A percentile compares a stretch with the other conserved stretches of the same genome.
These are phyloP conservation scores for Metarhizium robertsii DNA, from an alignment of 2,329 filamentous ascomycete genomes.

Conservation along the genomic window DNA sequence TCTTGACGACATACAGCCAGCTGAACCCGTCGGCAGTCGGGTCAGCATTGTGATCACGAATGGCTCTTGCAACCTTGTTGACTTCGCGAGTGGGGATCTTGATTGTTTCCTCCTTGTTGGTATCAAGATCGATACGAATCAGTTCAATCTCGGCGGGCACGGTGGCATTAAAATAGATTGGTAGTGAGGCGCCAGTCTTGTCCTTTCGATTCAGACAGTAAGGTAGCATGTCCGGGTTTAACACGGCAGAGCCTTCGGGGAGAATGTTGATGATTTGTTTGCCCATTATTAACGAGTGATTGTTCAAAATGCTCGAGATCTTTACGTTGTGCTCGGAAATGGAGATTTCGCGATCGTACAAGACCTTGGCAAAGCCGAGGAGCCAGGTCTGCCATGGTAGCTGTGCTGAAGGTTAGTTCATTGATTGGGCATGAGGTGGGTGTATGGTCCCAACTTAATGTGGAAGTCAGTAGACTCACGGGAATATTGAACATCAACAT, in stretches of 20 bases:
- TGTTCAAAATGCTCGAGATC: slow-evolving; percentile 77
- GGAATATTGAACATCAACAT: slow-evolving; percentile 91
- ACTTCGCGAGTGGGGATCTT: slow-evolving; percentile 66
- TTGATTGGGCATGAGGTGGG: not conserved
- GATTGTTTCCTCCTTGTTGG: slow-evolving; percentile 70
- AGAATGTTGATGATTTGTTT: slow-evolving; percentile 97
- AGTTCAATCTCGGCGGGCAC: slow-evolving; percentile 82
- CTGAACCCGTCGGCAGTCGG: slow-evolving; percentile 50
- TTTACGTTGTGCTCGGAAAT: slow-evolving; percentile 93
- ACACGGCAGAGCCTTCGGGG: slow-evolving; percentile 84
- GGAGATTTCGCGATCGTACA: slow-evolving; percentile 88
- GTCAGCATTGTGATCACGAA: slow-evolving; percentile 56
- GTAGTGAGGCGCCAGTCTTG: slow-evolving; percentile 55
- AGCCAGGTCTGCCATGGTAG: slow-evolving; percentile 68
- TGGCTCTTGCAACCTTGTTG: slow-evolving; percentile 61
- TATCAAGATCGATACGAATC: slow-evolving; percentile 77
- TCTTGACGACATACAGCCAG: slow-evolving; percentile 68
- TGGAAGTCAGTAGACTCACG: slow-evolving; percentile 32
- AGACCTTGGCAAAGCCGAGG: slow-evolving; percentile 62
- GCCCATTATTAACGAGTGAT: slow-evolving; percentile 86
- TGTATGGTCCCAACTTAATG: not conserved
- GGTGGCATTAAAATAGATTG: slow-evolving; percentile 90
- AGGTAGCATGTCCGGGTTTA: slow-evolving; percentile 73
- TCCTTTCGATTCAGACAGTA: slow-evolving; percentile 68
- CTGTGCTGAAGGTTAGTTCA: slow-evolving; percentile 24